These are phyloP conservation scores for Boletus rubroflammeus DNA, from an alignment of 768 basidiomycete genomes.

Conservation along the genomic window DNA sequence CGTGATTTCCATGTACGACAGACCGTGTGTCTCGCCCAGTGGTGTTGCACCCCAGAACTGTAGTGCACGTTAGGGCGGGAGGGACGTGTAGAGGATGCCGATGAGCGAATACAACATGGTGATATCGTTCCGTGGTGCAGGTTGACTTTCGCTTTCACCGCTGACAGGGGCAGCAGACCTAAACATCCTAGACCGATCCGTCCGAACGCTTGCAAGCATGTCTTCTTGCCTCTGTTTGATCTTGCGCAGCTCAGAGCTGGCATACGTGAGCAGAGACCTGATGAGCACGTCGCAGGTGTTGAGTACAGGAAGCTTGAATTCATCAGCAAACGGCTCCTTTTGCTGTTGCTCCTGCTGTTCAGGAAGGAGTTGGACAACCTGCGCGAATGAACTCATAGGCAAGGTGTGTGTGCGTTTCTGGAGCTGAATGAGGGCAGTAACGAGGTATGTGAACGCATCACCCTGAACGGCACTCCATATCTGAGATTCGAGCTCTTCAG, in stretches of 20 bases:
- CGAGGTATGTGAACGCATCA: slow-evolving; percentile 74
- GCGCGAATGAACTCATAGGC: slow-evolving; percentile 38
- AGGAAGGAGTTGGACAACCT: slow-evolving; percentile 33
- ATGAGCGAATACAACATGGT: slow-evolving; percentile 82
- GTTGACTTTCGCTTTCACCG: slow-evolving; percentile 40
- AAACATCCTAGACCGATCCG: slow-evolving; percentile 55
- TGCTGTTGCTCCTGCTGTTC: slow-evolving; percentile 37
- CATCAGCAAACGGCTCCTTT: slow-evolving; percentile 39
- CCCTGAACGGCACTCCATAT: slow-evolving; percentile 83
- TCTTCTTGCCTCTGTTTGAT: slow-evolving; percentile 92
- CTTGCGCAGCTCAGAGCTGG: slow-evolving; percentile 77
- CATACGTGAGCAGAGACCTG: slow-evolving; percentile 67
- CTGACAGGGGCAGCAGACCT: slow-evolving; percentile 43
- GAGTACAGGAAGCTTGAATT: slow-evolving; percentile 52
- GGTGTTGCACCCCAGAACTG: slow-evolving; percentile 82
- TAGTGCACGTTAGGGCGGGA: slow-evolving; percentile 72
- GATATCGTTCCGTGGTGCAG: slow-evolving; percentile 73
- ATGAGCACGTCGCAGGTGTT: slow-evolving; percentile 68
- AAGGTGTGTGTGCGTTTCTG: slow-evolving; percentile 36
- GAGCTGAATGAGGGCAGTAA: slow-evolving; percentile 54
- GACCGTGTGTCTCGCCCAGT: slow-evolving; percentile 36
- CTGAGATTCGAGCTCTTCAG: slow-evolving; percentile 77
- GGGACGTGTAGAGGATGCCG: slow-evolving; percentile 70
- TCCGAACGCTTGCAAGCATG: slow-evolving; percentile 61
- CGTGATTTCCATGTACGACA: slow-evolving; percentile 53